Base-by-base conservation (phyloP, 495 filamentous ascomycete species). In the Astrocystis sublimbata region DNA sequence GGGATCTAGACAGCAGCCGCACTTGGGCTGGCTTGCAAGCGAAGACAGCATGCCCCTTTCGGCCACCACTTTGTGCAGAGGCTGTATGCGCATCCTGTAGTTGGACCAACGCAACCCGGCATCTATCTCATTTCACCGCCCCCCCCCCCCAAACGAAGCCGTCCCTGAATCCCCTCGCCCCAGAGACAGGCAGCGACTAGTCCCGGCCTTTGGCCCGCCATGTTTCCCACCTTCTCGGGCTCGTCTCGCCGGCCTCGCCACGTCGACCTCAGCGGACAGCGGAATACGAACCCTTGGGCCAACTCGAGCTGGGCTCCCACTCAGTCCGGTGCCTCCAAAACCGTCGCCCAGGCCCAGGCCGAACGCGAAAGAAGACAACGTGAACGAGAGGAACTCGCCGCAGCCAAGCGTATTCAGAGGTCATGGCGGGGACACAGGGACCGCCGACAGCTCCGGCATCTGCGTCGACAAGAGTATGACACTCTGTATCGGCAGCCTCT, bases 191-290 rank as follows among this genome's bases (percentile, higher is more conserved):
- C 45, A 4, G 7, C 33, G 15, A n/a, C n/a, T n/a, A n/a, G n/a
- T n/a, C n/a, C 41, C 46, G 33, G 10, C 31, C 24, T 5, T 50
- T 19, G 17, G 47, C 68, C 58, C 58, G 57, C 58, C 62, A 98
- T 98, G 93, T 96, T 93, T 75, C 87, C 87, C 58, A 89, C 88
- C 40, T 98, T 98, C 76, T 93, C 90, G 28, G 94, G 94, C 59
- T 90, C 73, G 78, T 89, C 92, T 66, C 87, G 92, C 66, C 89
- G 88, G 58, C 88, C 87, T 52, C 89, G 94, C 55, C 91, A 96
- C 72, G 92, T 98, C 65, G 96, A 98, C 74, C 88, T 98, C 60
- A 93, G 91, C 53, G 96, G 93, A 65, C 90, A 93, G 63, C 71
- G 66, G 42, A 85, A 86, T 67, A 79, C 75, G 58, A 91, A 94